Conservation (phyloP, 805 yeast species). For the Blastobotrys peoriensis region DNA sequence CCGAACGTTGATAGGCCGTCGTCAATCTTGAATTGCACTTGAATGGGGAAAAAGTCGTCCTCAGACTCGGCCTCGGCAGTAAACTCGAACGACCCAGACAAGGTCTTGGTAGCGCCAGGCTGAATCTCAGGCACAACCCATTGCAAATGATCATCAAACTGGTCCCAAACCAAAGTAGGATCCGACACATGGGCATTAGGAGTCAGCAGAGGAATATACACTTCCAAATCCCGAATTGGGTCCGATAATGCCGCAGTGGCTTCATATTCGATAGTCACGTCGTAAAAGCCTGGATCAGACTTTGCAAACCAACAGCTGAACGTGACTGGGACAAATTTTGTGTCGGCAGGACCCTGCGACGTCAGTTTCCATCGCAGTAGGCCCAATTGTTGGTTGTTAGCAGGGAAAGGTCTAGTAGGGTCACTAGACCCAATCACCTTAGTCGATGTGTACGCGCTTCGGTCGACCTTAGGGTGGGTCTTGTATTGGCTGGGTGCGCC, state of each 20-base stretch:
- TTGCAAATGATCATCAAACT: slow-evolving; percentile 62
- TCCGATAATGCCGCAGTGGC: slow-evolving; percentile 36
- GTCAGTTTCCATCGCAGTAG: slow-evolving; percentile 87
- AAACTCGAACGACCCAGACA: slow-evolving; percentile 77
- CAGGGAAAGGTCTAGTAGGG: slow-evolving; percentile 73
- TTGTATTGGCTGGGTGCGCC: slow-evolving; percentile 63
- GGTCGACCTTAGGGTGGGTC: slow-evolving; percentile 95
- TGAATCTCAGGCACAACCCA: slow-evolving; percentile 55
- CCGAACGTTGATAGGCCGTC: slow-evolving; percentile 47
- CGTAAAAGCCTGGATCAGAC: slow-evolving; percentile 52
- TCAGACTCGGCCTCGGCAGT: slow-evolving; percentile 68
- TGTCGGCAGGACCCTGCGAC: slow-evolving; percentile 53
- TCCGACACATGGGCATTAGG: slow-evolving; percentile 44
- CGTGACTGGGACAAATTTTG: slow-evolving; percentile 55
- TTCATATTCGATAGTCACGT: slow-evolving; percentile 87
- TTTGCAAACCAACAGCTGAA: slow-evolving; percentile 80
- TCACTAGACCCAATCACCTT: slow-evolving; percentile 71
- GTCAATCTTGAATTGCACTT: slow-evolving; percentile 51
- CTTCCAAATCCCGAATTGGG: slow-evolving; percentile 45
- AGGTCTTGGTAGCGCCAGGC: slow-evolving; percentile 40
- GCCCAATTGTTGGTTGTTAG: slow-evolving; percentile 84
- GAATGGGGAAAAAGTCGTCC: slow-evolving; percentile 85
- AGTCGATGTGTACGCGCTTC: slow-evolving; percentile 52
- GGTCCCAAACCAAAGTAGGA: slow-evolving; percentile 37
- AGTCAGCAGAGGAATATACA: slow-evolving; percentile 63